Conservation (phyloP, 2,329 filamentous ascomycete species). For the Nemania diffusa region DNA sequence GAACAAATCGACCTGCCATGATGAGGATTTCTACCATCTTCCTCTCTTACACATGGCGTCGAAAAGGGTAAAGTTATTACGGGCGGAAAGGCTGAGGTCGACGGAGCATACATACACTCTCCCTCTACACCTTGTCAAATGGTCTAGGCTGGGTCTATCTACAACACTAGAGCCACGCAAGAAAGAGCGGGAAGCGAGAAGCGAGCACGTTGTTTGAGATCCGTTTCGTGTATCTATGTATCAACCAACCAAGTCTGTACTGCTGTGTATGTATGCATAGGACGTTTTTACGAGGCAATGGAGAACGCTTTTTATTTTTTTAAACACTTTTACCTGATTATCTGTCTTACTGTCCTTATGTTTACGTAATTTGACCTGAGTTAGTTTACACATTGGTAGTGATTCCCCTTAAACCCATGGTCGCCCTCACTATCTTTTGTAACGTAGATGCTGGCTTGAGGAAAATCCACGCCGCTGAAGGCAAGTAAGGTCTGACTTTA, state of each 20-base stretch:
- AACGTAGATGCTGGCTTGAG: no score
- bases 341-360: not conserved
- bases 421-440: no score
- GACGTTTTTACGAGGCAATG: slow-evolving; percentile 37
- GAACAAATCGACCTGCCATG: slow-evolving; percentile 6
- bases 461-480: no score
- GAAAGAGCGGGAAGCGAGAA: not conserved
- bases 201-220: slow-evolving; percentile 20
- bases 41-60: slow-evolving; percentile 23
- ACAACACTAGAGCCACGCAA: not conserved
- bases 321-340: not conserved
- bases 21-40: slow-evolving; percentile 15
- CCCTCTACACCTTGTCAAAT: not conserved
- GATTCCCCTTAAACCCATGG: no score
- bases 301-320: slow-evolving; percentile 20
- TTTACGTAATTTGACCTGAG: not conserved
- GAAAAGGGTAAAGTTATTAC: slow-evolving; percentile 17
- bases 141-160: not conserved
- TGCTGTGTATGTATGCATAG: slow-evolving; percentile 23
- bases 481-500: no score
- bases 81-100: not conserved
- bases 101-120: not conserved
- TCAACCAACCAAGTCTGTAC: slow-evolving; percentile 20
- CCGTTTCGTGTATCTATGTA: slow-evolving; percentile 28
- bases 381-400: not conserved